Evolutionary conservation across 2,329 filamentous ascomycete genomes (phyloP).

Genomic region (Talaromyces sp.): DNA sequence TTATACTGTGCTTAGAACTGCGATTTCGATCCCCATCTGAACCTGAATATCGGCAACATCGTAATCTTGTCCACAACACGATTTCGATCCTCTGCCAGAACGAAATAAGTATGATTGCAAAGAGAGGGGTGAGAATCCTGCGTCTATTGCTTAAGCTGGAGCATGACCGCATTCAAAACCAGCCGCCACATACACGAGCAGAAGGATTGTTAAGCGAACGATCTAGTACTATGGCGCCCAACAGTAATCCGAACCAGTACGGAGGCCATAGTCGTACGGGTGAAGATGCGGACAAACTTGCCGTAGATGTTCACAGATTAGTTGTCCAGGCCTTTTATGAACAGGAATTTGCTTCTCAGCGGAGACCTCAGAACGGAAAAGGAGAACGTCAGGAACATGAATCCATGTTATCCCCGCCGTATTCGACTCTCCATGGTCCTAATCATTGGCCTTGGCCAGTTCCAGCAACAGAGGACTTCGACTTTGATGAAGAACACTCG

Average conservation of each 20-base stretch:
- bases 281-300: neutral
- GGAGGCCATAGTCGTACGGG: neutral
- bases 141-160: constrained; percentile 1
- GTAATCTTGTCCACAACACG: constrained; percentile 25
- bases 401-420: neutral
- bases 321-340: neutral
- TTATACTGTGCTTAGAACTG: constrained; percentile 41
- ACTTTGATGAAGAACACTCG: neutral
- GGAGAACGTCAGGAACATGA: neutral
- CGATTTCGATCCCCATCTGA: constrained; percentile 32
- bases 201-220: neutral
- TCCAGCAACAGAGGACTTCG: neutral
- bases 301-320: neutral
- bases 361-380: neutral
- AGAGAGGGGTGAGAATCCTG: constrained; percentile 23
- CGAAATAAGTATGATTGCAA: constrained; percentile 29
- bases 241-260: neutral
- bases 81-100: constrained; percentile 26
- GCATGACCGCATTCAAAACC: neutral
- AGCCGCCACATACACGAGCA: neutral
- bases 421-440: neutral
- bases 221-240: neutral
- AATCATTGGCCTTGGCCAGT: neutral
- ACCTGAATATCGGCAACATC: constrained; percentile 24
- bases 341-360: neutral